Base-by-base conservation (phyloP, 257 asterid species). In the Jasminum sambac region DNA sequence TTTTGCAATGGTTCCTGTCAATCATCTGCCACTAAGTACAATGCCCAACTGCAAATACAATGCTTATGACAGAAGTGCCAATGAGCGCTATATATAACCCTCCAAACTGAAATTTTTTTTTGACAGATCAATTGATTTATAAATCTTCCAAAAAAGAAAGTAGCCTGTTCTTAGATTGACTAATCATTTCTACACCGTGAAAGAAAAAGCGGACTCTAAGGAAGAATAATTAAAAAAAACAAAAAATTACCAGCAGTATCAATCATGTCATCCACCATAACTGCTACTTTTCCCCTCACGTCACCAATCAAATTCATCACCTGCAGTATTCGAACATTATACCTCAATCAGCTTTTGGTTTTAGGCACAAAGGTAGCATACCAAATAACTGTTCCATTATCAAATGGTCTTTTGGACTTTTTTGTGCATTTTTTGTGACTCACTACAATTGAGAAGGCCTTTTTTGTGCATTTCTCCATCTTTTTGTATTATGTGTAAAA, bases 291-390 rank as follows among this genome's bases (percentile, higher is more conserved):
- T 11, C 97, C 97, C 55, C 75, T 80, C 42, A 91, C 97, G 77
- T 89, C 97, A 64, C 97, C 97, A 59, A 91, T 91, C 87, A 91
- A 86, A 87, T 91, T 91, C 97, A 91, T 87, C 75, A 91, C 97
- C 97, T 90, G 86, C 37, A 61, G 30, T 46, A 68, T 68, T 61
- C 37, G 38, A 78, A 76, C 63, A 71, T 24, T 24, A 66, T 39
- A 62, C 30, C 63, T 60, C 26, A 74, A 64, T 24, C 59, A 61
- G 26, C 25, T 72, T 62, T 46, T 37, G 24, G 42, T 10, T 26
- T 69, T 36, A 44, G 42, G 42, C 13, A 52, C 5, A 70, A 63
- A 42, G 25, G 42, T 61, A 41, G 26, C 50, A 69, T 48, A 66
- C 43, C 4, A 13, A 23, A 9, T n/a, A 12, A 50, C 50, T 34